Conservation (phyloP, 441 rosid species). For the Mallotus japonicus region DNA sequence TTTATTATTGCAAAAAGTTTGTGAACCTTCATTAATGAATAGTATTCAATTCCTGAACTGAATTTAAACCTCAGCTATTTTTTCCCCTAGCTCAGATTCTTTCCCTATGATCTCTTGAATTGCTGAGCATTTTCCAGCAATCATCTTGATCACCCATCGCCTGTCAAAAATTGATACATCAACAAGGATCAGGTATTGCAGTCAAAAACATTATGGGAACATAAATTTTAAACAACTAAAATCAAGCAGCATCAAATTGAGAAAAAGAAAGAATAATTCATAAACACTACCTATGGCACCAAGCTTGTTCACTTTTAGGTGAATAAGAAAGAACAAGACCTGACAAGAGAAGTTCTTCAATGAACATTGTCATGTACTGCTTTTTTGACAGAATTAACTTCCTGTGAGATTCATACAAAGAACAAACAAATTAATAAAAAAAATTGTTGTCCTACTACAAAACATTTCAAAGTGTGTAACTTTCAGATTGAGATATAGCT, state of each 20-base stretch:
- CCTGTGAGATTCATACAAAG: constrained; percentile 40
- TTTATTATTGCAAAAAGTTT: constrained; percentile 28
- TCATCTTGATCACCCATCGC: constrained; percentile 85
- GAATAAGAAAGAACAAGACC: constrained; percentile 74
- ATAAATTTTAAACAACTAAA: not conserved
- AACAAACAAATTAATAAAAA: constrained; percentile 15
- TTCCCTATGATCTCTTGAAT: constrained; percentile 55
- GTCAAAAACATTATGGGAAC: not conserved
- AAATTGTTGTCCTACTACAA: not conserved
- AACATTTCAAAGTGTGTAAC: not conserved
- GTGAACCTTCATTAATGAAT: constrained; percentile 49
- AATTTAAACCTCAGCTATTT: constrained; percentile 84
- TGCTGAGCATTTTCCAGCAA: constrained; percentile 44
- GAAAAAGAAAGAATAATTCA: not conserved
- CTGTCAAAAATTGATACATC: constrained; percentile 35
- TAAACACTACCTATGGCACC: constrained; percentile 75
- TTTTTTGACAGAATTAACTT: constrained; percentile 59
- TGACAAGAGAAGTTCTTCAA: constrained; percentile 74
- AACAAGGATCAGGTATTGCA: constrained; percentile 9
- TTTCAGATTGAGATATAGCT: constrained; percentile 10
- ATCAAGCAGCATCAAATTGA: constrained; percentile 1
- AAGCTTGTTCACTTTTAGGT: constrained; percentile 90
- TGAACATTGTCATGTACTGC: constrained; percentile 40
- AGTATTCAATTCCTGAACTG: constrained; percentile 45
- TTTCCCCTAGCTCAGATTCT: constrained; percentile 87